Evolutionary conservation across 352 stramenopile genomes (phyloP), one percentile per base, ranked within the genome.

Genomic region (Pythium aristosporum): DNA sequence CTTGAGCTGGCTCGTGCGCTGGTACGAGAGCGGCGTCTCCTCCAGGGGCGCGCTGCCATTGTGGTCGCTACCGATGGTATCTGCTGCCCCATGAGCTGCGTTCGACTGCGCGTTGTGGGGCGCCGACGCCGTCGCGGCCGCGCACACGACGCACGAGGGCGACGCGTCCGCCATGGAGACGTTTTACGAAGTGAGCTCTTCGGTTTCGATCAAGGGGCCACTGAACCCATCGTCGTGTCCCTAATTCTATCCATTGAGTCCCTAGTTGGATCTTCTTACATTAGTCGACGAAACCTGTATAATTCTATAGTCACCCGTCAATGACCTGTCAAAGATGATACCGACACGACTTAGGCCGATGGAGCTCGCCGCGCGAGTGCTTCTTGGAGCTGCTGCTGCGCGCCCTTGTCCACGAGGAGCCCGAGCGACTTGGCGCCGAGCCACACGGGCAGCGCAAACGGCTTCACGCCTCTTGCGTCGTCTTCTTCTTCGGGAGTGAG

Each of bases 361-460:
- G 51, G 12, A 8, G 42, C 28, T 18, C 41, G 54, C 0, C 61
- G 61, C 28, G 54, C 46, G 28, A 72, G 55, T 39, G 51, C 61
- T 28, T 68, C 65, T 34, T 61, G 58, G 28, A 89, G 62, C 18
- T 80, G 77, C 58, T 79, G 71, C 59, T 81, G 74, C 18, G 76
- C 73, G 23, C 67, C 49, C 54, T 86, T 85, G 61, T 87, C 80
- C 9, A 85, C 63, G 1, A 89, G 73, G 36, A 87, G 65, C 39
- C 78, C 79, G 25, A 85, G 65, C 20, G 76, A 76, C 42, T 81
- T 80, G 57, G 80, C 70, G 2, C 80, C 80, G 21, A 88, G 67
- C 80, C 80, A 89, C 12, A 87, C 69, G 10, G 80, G 80, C 55
- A 89, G 51, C 49, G 74, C 76, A 30, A 65, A 62, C 57, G 36